A percentile compares a stretch with the other conserved stretches of the same genome.
Evolutionary conservation across 352 stramenopile species (phyloP).

Genomic region (Aphanomyces stellatus): DNA sequence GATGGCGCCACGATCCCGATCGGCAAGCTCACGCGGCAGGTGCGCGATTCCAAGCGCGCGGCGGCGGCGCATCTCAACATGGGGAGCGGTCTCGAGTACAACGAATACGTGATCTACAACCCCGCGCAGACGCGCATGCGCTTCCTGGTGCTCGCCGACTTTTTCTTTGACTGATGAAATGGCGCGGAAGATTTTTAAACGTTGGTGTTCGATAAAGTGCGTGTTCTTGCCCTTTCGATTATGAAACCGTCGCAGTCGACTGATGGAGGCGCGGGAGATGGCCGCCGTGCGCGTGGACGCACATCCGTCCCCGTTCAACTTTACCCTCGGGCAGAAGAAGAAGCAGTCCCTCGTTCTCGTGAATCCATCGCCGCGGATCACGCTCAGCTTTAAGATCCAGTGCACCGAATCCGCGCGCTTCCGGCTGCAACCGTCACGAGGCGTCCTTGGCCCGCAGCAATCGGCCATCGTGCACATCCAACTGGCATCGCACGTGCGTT

Average conservation of each 20-base stretch:
- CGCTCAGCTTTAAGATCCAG: constrained; percentile 2
- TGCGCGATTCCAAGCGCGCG: constrained; percentile 25
- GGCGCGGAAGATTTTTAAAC: background rate
- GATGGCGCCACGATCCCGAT: constrained; percentile 58
- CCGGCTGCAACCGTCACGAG: constrained; percentile 4
- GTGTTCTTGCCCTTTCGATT: too few relatives aligned
- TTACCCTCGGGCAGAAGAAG: constrained; percentile 9
- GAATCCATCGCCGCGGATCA: background rate
- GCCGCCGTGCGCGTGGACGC: background rate
- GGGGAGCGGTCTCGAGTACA: constrained; percentile 50
- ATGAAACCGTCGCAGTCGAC: too few relatives aligned
- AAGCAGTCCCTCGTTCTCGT: background rate
- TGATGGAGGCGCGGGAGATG: background rate
- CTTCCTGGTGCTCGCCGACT: constrained; percentile 48
- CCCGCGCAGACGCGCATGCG: constrained; percentile 66
- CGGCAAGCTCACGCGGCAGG: constrained; percentile 28
- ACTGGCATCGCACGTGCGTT: constrained; percentile 10
- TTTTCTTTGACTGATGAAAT: constrained; percentile 3
- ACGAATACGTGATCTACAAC: constrained; percentile 85
- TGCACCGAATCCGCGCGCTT: constrained; percentile 14
- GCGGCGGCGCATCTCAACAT: constrained; percentile 31
- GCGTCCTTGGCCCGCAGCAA: background rate
- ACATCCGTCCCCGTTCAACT: background rate
- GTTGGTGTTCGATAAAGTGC: too few relatives aligned
- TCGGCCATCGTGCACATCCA: constrained; percentile 9